Evolutionary conservation across 176 grass and related monocot genomes (phyloP).

Genomic region (Juncus inflexus): DNA sequence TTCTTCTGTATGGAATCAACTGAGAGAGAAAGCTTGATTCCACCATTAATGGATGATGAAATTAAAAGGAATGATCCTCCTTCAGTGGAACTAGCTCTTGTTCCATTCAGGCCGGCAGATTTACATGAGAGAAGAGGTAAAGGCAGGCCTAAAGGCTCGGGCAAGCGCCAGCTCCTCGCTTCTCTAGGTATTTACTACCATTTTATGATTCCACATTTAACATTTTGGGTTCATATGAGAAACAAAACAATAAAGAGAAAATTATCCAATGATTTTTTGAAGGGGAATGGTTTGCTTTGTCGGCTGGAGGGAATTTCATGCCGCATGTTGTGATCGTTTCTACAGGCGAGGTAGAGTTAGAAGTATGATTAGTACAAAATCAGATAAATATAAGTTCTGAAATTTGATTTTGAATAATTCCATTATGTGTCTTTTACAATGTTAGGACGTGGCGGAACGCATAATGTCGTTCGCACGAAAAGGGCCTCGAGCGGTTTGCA

Average conservation of each 20-base stretch:
- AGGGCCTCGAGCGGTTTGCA: constrained; percentile 80
- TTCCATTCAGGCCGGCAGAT: constrained; percentile 26
- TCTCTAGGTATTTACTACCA: constrained; percentile 52
- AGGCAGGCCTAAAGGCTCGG: constrained; percentile 74
- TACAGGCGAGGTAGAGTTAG: constrained; percentile 65
- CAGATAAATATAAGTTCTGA: background rate
- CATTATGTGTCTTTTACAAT: constrained; percentile 22
- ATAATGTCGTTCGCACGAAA: constrained; percentile 92
- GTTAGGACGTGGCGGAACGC: constrained; percentile 69
- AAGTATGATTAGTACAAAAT: background rate
- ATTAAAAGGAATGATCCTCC: background rate
- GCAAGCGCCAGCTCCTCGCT: constrained; percentile 81
- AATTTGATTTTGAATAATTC: background rate
- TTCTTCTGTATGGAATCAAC: constrained; percentile 7
- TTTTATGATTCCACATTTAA: background rate
- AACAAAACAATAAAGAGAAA: too few relatives aligned
- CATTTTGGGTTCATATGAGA: too few relatives aligned
- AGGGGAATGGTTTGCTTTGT: constrained; percentile 89
- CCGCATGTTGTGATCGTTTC: constrained; percentile 84
- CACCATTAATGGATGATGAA: constrained; percentile 1
- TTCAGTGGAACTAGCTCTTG: constrained; percentile 29
- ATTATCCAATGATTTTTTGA: constrained; percentile 16
- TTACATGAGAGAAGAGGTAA: constrained; percentile 47
- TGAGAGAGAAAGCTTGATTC: constrained; percentile 3
- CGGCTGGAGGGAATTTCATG: constrained; percentile 91